phyloP scores from a whole-genome alignment of 148 eudicot genomes.

The Rhododendron griersonianum region DNA sequence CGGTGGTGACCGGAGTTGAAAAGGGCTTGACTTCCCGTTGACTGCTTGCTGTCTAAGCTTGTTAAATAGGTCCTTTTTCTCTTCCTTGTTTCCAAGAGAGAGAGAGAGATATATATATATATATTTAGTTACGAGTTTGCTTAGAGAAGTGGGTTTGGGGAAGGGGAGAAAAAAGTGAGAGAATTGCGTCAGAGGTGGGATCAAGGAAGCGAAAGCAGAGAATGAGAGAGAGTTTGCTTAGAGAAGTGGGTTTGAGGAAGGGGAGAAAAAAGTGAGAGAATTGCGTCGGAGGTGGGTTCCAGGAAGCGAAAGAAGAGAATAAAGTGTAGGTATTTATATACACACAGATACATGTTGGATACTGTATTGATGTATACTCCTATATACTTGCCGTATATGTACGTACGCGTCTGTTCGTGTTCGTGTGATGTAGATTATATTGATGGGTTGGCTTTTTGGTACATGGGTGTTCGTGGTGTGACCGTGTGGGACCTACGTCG shows the following conservation, averaged over 20 bases:
- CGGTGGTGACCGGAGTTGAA: neutral
- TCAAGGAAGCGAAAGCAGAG: neutral
- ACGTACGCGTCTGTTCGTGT: too few relatives aligned
- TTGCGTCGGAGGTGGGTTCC: neutral
- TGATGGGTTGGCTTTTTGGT: too few relatives aligned
- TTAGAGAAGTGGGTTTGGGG: neutral
- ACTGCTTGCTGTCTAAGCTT: neutral
- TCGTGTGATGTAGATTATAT: too few relatives aligned
- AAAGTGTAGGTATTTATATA: neutral
- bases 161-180: neutral
- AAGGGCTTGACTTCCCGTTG: neutral
- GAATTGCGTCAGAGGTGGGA: conserved; percentile 4
- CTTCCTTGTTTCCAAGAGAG: too few relatives aligned
- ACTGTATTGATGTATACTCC: too few relatives aligned
- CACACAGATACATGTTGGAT: neutral
- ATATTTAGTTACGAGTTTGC: too few relatives aligned
- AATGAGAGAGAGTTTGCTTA: neutral
- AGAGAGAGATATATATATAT: neutral
- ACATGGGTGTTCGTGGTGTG: too few relatives aligned
- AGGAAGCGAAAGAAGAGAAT: neutral
- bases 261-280: neutral
- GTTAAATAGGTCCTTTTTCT: too few relatives aligned
- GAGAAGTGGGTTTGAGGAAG: neutral
- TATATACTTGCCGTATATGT: too few relatives aligned
- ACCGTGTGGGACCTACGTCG: too few relatives aligned